These are phyloP conservation scores for Nitzschia sp. DNA, from an alignment of 108 stramenopile species.

Conservation along the genomic window DNA sequence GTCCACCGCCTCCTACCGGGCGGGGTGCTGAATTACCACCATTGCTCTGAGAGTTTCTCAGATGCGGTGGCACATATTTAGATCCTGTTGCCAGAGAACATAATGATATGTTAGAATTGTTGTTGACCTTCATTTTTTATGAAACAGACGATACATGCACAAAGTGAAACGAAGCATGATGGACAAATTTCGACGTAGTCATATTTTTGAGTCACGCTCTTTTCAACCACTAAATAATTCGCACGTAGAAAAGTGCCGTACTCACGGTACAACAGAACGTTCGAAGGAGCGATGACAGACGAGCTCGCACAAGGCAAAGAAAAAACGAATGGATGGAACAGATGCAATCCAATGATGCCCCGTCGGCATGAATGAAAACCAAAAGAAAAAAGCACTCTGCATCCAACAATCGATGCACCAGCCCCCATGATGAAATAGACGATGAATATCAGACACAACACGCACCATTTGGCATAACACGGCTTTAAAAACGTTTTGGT, in stretches of 20 bases:
- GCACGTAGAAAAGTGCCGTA: not conserved
- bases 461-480: conserved; percentile 34
- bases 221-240: not conserved
- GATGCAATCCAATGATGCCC: too few species aligned
- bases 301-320: not conserved
- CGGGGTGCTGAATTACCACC: conserved; percentile 37
- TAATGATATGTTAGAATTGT: not conserved
- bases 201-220: too few species aligned
- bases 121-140: not conserved
- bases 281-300: not conserved
- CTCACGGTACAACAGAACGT: not conserved
- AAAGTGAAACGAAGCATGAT: too few species aligned
- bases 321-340: not conserved
- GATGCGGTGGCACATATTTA: conserved; percentile 95
- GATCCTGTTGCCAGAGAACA: conserved; percentile 47
- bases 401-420: too few species aligned
- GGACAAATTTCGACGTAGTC: too few species aligned
- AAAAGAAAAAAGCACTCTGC: not conserved
- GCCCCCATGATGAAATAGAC: too few species aligned
- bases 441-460: too few species aligned
- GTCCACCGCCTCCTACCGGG: conserved; percentile 38
- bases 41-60: conserved; percentile 85
- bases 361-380: not conserved
- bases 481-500: conserved; percentile 6
- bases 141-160: not conserved